A percentile compares a stretch with the other conserved stretches of the same genome.
phyloP scores from a whole-genome alignment of 2,329 filamentous ascomycete species.

The Botryosphaeria dothidea region DNA sequence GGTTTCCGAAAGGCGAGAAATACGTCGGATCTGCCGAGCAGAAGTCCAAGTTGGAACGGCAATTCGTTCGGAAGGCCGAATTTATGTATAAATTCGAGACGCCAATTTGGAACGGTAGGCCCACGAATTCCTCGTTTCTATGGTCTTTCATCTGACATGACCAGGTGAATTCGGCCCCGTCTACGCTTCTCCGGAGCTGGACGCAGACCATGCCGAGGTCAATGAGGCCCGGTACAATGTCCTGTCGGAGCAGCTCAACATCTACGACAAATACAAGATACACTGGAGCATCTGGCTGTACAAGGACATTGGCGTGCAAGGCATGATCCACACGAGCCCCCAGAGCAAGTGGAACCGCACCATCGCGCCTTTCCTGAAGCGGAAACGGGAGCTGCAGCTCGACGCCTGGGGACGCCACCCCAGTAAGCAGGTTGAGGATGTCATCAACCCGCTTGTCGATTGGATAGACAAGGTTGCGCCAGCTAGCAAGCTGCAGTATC shows the following conservation, averaged over 20 bases:
- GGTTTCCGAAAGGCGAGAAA: constrained; percentile 48
- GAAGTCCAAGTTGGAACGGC: constrained; percentile 43
- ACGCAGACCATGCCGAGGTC: constrained; percentile 38
- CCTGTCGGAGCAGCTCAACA: constrained; percentile 48
- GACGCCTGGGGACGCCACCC: constrained; percentile 56
- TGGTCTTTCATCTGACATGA: too few relatives aligned
- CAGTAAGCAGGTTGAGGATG: constrained; percentile 43
- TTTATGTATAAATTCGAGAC: constrained; percentile 46
- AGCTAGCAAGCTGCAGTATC: constrained; percentile 30
- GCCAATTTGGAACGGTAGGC: constrained; percentile 50
- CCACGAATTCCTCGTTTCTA: too few relatives aligned
- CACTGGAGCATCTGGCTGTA: constrained; percentile 56
- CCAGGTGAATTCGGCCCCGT: constrained; percentile 50
- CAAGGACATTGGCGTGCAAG: constrained; percentile 37
- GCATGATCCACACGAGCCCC: constrained; percentile 28
- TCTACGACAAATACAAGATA: constrained; percentile 55
- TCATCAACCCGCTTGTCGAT: constrained; percentile 40
- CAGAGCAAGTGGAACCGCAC: constrained; percentile 46
- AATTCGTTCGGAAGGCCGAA: constrained; percentile 50
- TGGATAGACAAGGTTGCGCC: constrained; percentile 32
- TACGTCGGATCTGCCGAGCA: constrained; percentile 49
- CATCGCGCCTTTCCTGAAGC: constrained; percentile 55
- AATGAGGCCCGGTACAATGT: constrained; percentile 47
- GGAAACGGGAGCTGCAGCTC: constrained; percentile 56
- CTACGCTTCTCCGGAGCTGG: constrained; percentile 45